Conservation (phyloP, 495 filamentous ascomycete species). For the Aspergillus conjunctus region DNA sequence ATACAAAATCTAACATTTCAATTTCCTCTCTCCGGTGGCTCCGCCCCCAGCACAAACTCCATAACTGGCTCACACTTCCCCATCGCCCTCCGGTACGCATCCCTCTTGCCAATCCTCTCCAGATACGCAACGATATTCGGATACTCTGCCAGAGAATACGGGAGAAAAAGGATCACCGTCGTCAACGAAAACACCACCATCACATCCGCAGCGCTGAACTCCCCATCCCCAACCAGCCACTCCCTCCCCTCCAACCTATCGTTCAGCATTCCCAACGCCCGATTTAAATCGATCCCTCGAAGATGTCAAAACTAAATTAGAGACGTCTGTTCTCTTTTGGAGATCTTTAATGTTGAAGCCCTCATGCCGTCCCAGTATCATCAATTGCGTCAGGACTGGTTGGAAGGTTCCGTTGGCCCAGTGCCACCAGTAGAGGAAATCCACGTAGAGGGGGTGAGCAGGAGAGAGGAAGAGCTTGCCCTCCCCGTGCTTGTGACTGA, state of each 20-base stretch:
- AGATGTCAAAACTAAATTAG: slow-evolving; percentile 17
- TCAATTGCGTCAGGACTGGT: slow-evolving; percentile 29
- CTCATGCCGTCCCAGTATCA: slow-evolving; percentile 13
- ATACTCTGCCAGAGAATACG: slow-evolving; percentile 44
- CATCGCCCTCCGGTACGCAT: slow-evolving; percentile 47
- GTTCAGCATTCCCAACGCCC: slow-evolving; percentile 39
- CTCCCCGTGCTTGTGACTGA: slow-evolving; percentile 48
- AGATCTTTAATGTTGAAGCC: not conserved
- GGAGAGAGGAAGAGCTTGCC: slow-evolving; percentile 45
- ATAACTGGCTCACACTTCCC: slow-evolving; percentile 49
- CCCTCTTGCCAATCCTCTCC: slow-evolving; percentile 38
- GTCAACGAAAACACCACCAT: slow-evolving; percentile 57
- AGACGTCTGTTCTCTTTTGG: not conserved
- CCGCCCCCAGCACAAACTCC: slow-evolving; percentile 23
- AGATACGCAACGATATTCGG: slow-evolving; percentile 50
- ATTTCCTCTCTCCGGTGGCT: slow-evolving; percentile 2
- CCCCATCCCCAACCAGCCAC: slow-evolving; percentile 56
- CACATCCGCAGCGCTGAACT: slow-evolving; percentile 61
- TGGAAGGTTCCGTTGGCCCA: slow-evolving; percentile 55
- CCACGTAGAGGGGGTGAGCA: slow-evolving; percentile 44
- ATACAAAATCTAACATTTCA: not conserved
- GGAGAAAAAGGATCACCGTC: slow-evolving; percentile 50
- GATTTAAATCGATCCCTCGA: slow-evolving; percentile 25
- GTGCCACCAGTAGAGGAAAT: slow-evolving; percentile 63
- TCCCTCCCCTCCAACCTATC: slow-evolving; percentile 37